These are phyloP conservation scores for Carnegiea gigantea DNA, from an alignment of 179 eudicot species.

Conservation along the genomic window DNA sequence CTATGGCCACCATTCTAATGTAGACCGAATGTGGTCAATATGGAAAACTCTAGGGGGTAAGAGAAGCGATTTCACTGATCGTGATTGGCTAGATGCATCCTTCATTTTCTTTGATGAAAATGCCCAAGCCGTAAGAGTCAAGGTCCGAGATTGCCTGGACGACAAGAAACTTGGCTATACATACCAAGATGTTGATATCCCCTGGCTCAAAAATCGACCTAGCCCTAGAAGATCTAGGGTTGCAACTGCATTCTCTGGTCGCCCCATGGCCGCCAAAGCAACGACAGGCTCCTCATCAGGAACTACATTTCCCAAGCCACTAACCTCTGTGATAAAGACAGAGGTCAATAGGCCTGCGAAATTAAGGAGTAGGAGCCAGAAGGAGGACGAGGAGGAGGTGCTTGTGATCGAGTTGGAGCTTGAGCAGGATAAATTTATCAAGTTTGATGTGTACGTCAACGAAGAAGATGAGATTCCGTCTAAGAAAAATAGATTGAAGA, in stretches of 20 bases:
- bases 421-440: background rate
- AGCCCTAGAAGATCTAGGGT: background rate
- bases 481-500: slow-evolving; percentile 16
- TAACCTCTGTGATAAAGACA: background rate
- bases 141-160: background rate
- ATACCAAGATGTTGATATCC: background rate
- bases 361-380: background rate
- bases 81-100: background rate
- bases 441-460: slow-evolving; percentile 59
- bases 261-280: background rate
- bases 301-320: slow-evolving; percentile 12
- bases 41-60: background rate
- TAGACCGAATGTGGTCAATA: background rate
- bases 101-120: background rate
- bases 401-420: slow-evolving; percentile 12
- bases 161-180: background rate
- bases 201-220: background rate
- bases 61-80: background rate
- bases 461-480: slow-evolving; percentile 10
- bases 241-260: background rate
- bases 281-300: background rate
- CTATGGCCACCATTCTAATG: background rate
- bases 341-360: background rate
- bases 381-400: slow-evolving; percentile 15
- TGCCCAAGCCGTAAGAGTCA: background rate